A percentile compares a stretch with the other conserved stretches of the same genome.
These are phyloP conservation scores for Peronospora farinosa DNA, from an alignment of 352 stramenopile species.

Conservation along the genomic window DNA sequence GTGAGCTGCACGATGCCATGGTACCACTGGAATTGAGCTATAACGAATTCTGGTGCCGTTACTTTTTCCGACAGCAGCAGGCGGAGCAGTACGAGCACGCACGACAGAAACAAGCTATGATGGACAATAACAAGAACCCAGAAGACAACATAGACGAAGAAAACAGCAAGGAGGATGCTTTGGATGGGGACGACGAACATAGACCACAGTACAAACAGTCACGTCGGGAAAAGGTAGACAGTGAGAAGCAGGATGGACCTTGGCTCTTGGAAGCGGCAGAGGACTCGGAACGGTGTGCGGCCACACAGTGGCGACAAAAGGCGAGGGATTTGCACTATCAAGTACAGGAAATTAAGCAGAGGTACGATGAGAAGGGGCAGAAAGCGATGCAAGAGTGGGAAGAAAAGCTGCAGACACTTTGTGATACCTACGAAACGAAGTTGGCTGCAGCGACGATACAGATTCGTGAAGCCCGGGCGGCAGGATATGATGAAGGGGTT, in stretches of 20 bases:
- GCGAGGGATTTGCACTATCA: conserved; percentile 55
- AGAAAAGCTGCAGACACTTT: conserved; percentile 55
- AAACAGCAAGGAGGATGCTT: conserved; percentile 27
- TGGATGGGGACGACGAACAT: conserved; percentile 19
- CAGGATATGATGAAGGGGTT: conserved; percentile 71
- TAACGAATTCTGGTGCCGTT: conserved; percentile 83
- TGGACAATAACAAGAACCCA: conserved; percentile 19
- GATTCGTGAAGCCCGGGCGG: conserved; percentile 61
- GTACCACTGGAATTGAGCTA: conserved; percentile 71
- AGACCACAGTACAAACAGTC: conserved; percentile 10
- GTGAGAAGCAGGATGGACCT: conserved; percentile 34
- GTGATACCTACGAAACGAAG: conserved; percentile 64
- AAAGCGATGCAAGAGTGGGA: conserved; percentile 44
- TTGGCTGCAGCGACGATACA: conserved; percentile 67
- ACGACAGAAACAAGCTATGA: conserved; percentile 7
- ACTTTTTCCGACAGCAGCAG: conserved; percentile 68
- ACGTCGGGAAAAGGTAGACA: conserved; percentile 14
- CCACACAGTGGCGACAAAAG: conserved; percentile 67
- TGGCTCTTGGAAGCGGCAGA: conserved; percentile 35
- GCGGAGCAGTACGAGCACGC: conserved; percentile 32
- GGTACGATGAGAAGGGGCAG: conserved; percentile 43
- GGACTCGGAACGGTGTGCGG: conserved; percentile 39
- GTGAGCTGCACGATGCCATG: conserved; percentile 54
- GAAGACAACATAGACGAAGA: conserved; percentile 33
- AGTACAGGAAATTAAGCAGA: conserved; percentile 34